These are phyloP conservation scores for Fusarium sp. DNA, from an alignment of 2,329 filamentous ascomycete species.

Conservation along the genomic window DNA sequence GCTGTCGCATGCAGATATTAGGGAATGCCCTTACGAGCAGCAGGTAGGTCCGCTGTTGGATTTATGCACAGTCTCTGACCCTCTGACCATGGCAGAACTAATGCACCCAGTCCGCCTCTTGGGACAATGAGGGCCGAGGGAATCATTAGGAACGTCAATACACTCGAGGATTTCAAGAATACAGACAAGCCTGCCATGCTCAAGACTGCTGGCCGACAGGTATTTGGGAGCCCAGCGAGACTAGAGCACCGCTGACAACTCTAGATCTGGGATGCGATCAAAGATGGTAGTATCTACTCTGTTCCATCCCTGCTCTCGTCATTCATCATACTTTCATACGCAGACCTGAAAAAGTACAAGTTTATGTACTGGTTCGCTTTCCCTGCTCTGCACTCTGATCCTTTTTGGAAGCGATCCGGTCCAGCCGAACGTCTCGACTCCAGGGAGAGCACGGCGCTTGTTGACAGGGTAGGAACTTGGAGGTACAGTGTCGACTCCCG, in stretches of 20 bases:
- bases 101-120: conserved; percentile 65
- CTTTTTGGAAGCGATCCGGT: conserved; percentile 75
- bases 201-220: conserved; percentile 79
- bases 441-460: conserved; percentile 78
- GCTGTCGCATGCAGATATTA: conserved; percentile 88
- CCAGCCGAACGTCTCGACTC: conserved; percentile 64
- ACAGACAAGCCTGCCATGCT: conserved; percentile 82
- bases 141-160: conserved; percentile 95
- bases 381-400: conserved; percentile 89
- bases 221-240: conserved; percentile 46
- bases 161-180: conserved; percentile 89
- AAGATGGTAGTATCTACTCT: conserved; percentile 95
- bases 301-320: conserved; percentile 90
- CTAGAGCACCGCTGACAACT: conserved; percentile 18
- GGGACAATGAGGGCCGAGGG: conserved; percentile 86
- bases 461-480: conserved; percentile 88
- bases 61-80: conserved; percentile 28
- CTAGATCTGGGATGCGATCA: conserved; percentile 98
- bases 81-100: conserved; percentile 40
- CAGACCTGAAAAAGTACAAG: conserved; percentile 95
- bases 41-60: conserved; percentile 66
- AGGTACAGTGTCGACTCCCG: conserved; percentile 80
- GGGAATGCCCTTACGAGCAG: conserved; percentile 85
- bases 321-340: conserved; percentile 89
- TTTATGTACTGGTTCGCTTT: conserved; percentile 99